Evolutionary conservation across 192 early-diverging fungal genomes (phyloP), one percentile per base, ranked within the genome.

Genomic region (Allomyces arbusculus): DNA sequence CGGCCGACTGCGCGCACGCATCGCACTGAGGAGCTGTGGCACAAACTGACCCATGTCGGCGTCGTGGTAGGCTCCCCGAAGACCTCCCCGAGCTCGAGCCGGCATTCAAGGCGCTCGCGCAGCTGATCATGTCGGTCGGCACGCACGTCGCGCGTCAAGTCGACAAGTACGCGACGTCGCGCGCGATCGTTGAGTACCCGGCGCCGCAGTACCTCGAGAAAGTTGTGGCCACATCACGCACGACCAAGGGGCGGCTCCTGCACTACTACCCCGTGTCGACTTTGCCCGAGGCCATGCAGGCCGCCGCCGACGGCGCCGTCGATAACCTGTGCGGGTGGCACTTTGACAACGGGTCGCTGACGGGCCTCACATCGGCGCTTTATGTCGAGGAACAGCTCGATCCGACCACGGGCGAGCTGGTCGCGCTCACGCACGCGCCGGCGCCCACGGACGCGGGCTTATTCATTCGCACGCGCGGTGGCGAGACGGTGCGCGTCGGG

Each of bases 241-340:
- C 79, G 1, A 73, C 69, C 67, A 87, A 85, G 67, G 84, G 82
- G 22, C 78, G 86, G 12, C 71, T 87, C 24, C 68, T 87, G 23
- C 83, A 87, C 69, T 87, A 87, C 67, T 87, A 79, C 70, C 82
- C 85, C 0, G 69, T 78, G 20, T 64, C 65, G 22, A 72, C 65
- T 9, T 63, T 55, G 7, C 62, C 50, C 50, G 7, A 8, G 9
- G 50, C 50, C 16, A n/a, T n/a, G 50, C 16, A 55, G 19, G 61
- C 44, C 4, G n/a, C 62, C 5, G 61, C 23, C 25, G 72, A 69
- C 50, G 68, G 68, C 44, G 64, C 44, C 23, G 70, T 69, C 23
- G 71, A 73, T 69, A 76, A 77, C 66, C 86, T 84, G 86, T 86
- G 86, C 44, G 86, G 86, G 19, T 78, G 83, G 77, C 86, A 87